phyloP scores from a whole-genome alignment of 2,329 filamentous ascomycete species.

The Claviceps pusilla region DNA sequence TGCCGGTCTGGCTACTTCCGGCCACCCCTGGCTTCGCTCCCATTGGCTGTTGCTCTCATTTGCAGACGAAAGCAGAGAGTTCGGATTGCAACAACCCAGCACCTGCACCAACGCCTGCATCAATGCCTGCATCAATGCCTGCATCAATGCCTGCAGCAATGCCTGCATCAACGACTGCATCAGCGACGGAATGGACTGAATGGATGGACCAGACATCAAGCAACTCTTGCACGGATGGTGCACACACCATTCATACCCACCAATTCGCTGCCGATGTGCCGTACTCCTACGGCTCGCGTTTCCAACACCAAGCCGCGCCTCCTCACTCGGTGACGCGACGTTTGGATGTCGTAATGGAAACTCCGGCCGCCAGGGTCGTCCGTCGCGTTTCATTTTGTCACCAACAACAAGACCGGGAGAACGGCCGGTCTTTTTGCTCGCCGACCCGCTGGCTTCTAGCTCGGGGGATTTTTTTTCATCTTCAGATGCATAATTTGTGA shows the following conservation, averaged over 20 bases:
- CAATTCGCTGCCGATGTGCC: neutral
- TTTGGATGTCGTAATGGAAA: conserved; percentile 9
- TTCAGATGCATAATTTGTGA: too few species aligned
- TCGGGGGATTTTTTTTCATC: neutral
- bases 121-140: too few species aligned
- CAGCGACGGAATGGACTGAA: neutral
- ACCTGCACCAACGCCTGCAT: too few species aligned
- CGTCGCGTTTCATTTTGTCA: neutral
- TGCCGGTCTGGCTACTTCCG: neutral
- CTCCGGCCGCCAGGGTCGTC: neutral
- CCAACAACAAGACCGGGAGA: neutral
- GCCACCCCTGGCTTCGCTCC: neutral
- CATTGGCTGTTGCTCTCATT: neutral
- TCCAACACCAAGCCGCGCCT: neutral
- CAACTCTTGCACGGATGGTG: neutral
- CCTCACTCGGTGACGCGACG: neutral
- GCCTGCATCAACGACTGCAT: too few species aligned
- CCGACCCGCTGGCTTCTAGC: neutral
- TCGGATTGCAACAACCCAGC: too few species aligned
- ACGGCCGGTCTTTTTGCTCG: neutral
- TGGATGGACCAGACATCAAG: neutral
- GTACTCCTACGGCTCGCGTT: neutral
- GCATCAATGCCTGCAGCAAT: too few species aligned
- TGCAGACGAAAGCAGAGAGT: too few species aligned
- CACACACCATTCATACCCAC: neutral